Percentiles rank a stretch among this genome's conserved stretches.
phyloP scores from a whole-genome alignment of 176 grass and related monocot species.

The Aegilops speltoides region DNA sequence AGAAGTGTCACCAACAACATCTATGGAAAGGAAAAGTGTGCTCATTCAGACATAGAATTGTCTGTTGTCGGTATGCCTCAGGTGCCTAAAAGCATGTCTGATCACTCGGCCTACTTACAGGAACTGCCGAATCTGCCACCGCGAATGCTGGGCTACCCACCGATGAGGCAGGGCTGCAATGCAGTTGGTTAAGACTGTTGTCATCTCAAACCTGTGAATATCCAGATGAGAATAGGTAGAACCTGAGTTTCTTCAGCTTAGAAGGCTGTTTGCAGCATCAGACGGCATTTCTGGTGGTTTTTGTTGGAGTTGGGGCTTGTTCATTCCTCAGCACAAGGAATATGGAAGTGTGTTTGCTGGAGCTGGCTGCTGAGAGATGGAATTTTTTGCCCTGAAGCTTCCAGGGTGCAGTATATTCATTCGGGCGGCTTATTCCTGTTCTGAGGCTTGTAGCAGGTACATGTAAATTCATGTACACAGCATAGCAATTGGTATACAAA shows the following conservation, averaged over 20 bases:
- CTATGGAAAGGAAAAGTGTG: slow-evolving; percentile 49
- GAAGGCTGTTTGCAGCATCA: slow-evolving; percentile 23
- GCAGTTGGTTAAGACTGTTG: slow-evolving; percentile 25
- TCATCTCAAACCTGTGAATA: slow-evolving; percentile 28
- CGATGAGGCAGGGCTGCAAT: slow-evolving; percentile 32
- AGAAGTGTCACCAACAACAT: slow-evolving; percentile 47
- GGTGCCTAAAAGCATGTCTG: slow-evolving; percentile 47
- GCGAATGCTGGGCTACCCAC: slow-evolving; percentile 34
- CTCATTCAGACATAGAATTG: slow-evolving; percentile 41
- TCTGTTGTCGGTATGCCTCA: slow-evolving; percentile 38
- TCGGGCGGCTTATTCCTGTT: slow-evolving; percentile 18
- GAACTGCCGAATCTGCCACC: slow-evolving; percentile 26
- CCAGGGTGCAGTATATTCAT: slow-evolving; percentile 27
- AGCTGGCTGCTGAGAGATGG: slow-evolving; percentile 24
- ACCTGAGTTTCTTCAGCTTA: slow-evolving; percentile 6
- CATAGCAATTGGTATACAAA: slow-evolving; percentile 45
- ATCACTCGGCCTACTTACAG: slow-evolving; percentile 34
- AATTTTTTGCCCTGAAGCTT: slow-evolving; percentile 18
- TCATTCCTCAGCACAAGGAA: slow-evolving; percentile 34
- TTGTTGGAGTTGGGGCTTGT: slow-evolving; percentile 31
- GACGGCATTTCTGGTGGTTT: background rate
- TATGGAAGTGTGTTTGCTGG: slow-evolving; percentile 15
- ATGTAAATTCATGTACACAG: slow-evolving; percentile 54
- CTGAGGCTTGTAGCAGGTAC: slow-evolving; percentile 39
- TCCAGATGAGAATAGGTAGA: slow-evolving; percentile 20